phyloP scores from a whole-genome alignment of 495 filamentous ascomycete species.

The Aspergillus wentii region DNA sequence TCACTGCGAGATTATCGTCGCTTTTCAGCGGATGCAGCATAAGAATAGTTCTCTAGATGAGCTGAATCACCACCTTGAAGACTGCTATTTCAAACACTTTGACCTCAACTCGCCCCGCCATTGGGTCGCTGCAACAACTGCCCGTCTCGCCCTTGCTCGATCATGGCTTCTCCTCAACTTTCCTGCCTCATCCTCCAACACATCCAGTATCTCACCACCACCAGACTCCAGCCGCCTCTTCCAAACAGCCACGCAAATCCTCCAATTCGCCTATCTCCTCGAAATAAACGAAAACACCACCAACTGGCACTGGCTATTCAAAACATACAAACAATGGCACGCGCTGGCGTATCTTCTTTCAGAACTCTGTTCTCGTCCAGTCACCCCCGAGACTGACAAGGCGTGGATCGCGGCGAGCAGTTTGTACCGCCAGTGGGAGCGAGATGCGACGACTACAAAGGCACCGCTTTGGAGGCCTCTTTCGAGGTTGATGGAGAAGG shows the following conservation, averaged over 20 bases:
- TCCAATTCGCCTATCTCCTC: conserved; percentile 61
- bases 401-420: conserved; percentile 66
- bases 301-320: conserved; percentile 74
- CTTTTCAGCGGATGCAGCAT: background rate
- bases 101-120: background rate
- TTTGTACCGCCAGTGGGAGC: conserved; percentile 45
- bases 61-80: conserved; percentile 3
- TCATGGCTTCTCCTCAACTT: background rate
- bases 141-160: background rate
- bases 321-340: conserved; percentile 74
- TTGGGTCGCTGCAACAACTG: background rate
- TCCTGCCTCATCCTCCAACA: background rate
- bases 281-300: conserved; percentile 54
- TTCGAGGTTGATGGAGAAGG: conserved; percentile 32
- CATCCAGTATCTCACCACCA: background rate
- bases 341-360: conserved; percentile 64
- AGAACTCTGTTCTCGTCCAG: conserved; percentile 61
- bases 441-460: conserved; percentile 38
- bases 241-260: conserved; percentile 43
- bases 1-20: conserved; percentile 46
- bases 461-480: conserved; percentile 62
- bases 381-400: conserved; percentile 56
- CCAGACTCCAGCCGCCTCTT: conserved; percentile 52
- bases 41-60: background rate
- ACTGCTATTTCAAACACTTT: background rate